These are phyloP conservation scores for Fusarium foetens DNA, from an alignment of 2,329 filamentous ascomycete genomes.

Conservation along the genomic window DNA sequence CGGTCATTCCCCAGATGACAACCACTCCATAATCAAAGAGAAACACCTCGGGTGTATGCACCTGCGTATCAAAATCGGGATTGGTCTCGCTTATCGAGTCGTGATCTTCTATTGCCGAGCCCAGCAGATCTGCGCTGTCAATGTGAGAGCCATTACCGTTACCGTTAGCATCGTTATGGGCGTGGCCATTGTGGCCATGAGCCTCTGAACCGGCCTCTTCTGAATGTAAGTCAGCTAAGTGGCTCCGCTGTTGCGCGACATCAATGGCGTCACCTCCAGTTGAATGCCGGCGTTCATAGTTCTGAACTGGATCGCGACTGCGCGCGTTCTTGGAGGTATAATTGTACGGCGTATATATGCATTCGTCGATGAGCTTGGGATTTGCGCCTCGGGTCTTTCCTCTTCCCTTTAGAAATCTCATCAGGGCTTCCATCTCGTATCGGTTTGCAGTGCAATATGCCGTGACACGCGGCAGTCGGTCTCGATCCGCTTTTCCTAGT, in stretches of 20 bases:
- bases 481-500: constrained; percentile 91
- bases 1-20: constrained; percentile 97
- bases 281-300: constrained; percentile 76
- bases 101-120: constrained; percentile 50
- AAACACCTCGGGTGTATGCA: constrained; percentile 94
- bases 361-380: constrained; percentile 96
- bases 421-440: constrained; percentile 88
- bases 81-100: constrained; percentile 57
- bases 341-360: constrained; percentile 93
- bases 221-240: constrained; percentile 70
- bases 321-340: constrained; percentile 65
- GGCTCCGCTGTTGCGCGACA: constrained; percentile 60
- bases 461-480: constrained; percentile 87
- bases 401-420: constrained; percentile 90
- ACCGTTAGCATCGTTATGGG: constrained; percentile 40
- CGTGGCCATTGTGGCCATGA: constrained; percentile 38
- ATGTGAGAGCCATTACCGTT: constrained; percentile 43
- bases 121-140: constrained; percentile 49
- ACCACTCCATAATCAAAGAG: constrained; percentile 98
- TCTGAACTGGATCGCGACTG: constrained; percentile 53
- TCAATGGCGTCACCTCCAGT: constrained; percentile 72
- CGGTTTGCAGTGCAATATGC: constrained; percentile 95
- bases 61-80: constrained; percentile 83
- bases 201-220: constrained; percentile 48
- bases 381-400: constrained; percentile 80